Conservation (phyloP, 495 filamentous ascomycete genomes). For the Aspergillus campestris region DNA sequence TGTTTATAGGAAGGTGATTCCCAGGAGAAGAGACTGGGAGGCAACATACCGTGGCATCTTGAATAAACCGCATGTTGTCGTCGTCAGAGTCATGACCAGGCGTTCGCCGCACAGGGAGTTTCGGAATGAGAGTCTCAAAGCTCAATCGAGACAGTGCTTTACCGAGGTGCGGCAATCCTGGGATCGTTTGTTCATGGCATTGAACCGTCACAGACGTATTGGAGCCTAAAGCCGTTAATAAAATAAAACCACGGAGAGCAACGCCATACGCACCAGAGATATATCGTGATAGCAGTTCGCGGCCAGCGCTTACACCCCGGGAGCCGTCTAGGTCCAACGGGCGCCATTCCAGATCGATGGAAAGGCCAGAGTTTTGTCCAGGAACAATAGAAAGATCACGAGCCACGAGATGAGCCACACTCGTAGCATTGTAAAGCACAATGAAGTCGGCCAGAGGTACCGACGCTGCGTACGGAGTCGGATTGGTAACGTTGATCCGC, state of each 20-base stretch:
- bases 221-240: constrained; percentile 34
- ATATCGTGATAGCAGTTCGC: constrained; percentile 72
- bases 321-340: constrained; percentile 53
- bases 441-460: constrained; percentile 73
- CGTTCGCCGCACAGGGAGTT: constrained; percentile 44
- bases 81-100: constrained; percentile 29
- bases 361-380: constrained; percentile 65
- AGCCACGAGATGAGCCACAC: constrained; percentile 64
- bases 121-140: constrained; percentile 62
- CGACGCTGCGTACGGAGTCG: constrained; percentile 70
- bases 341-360: constrained; percentile 65
- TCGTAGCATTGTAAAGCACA: constrained; percentile 60
- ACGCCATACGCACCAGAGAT: constrained; percentile 56
- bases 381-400: constrained; percentile 49
- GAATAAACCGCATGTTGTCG: constrained; percentile 58
- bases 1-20: constrained; percentile 11
- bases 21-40: constrained; percentile 16
- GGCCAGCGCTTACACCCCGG: constrained; percentile 50
- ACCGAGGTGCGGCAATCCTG: constrained; percentile 63
- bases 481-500: constrained; percentile 75
- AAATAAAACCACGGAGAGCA: neutral
- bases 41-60: constrained; percentile 67
- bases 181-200: constrained; percentile 61
- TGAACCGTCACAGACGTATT: constrained; percentile 72
- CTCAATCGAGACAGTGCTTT: constrained; percentile 58